phyloP scores from a whole-genome alignment of 495 filamentous ascomycete species.

The Penicillium subrubescens region DNA sequence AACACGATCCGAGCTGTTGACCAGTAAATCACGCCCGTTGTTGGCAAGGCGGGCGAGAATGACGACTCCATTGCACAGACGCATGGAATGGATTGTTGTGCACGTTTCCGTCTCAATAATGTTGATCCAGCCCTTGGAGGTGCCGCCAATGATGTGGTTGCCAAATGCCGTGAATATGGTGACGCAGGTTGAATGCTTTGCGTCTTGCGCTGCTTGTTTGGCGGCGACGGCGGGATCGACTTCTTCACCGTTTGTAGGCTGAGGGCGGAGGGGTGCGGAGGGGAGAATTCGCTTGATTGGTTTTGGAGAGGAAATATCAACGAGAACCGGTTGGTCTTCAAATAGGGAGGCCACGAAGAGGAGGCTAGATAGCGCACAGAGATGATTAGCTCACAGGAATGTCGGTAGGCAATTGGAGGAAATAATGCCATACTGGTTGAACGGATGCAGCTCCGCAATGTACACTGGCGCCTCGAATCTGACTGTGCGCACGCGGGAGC shows the following conservation, averaged over 20 bases:
- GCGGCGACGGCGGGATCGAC: slow-evolving; percentile 64
- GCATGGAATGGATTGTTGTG: slow-evolving; percentile 81
- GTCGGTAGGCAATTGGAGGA: neutral
- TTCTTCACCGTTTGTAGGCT: slow-evolving; percentile 59
- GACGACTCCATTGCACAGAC: slow-evolving; percentile 82
- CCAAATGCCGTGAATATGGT: slow-evolving; percentile 83
- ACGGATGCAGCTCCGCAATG: slow-evolving; percentile 91
- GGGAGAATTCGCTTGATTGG: slow-evolving; percentile 76
- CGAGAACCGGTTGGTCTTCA: slow-evolving; percentile 86
- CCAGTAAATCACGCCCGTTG: slow-evolving; percentile 81
- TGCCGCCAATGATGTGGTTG: slow-evolving; percentile 85
- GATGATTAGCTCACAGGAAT: neutral
- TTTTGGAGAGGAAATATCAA: slow-evolving; percentile 68
- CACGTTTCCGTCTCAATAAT: slow-evolving; percentile 80
- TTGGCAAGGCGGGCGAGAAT: slow-evolving; percentile 81
- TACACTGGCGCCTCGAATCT: slow-evolving; percentile 91
- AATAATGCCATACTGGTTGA: slow-evolving; percentile 69
- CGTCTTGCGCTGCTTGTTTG: slow-evolving; percentile 87
- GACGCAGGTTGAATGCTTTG: slow-evolving; percentile 90
- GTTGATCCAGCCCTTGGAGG: slow-evolving; percentile 93
- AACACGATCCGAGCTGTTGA: slow-evolving; percentile 89
- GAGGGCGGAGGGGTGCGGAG: slow-evolving; percentile 72
- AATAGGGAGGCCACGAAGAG: slow-evolving; percentile 87
- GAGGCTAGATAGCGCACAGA: slow-evolving; percentile 49
- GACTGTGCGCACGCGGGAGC: slow-evolving; percentile 67